phyloP scores from a whole-genome alignment of 1,284 basidiomycete species.

The Phellinidium pouzarii region DNA sequence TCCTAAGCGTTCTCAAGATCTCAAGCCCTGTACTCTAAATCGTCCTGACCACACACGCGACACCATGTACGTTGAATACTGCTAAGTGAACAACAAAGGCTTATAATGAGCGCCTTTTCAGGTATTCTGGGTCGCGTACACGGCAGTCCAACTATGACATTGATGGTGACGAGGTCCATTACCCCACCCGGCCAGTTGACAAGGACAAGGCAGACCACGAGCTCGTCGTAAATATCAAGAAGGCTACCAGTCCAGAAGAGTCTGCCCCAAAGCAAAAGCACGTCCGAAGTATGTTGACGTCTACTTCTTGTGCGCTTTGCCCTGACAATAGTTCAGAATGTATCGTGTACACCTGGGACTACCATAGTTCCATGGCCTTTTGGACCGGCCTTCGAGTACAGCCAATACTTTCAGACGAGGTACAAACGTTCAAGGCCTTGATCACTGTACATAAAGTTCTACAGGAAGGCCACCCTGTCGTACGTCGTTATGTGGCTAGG shows the following conservation, averaged over 20 bases:
- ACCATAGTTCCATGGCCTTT: constrained; percentile 93
- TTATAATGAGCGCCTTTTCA: constrained; percentile 10
- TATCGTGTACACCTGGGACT: constrained; percentile 98
- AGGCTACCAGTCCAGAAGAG: constrained; percentile 91
- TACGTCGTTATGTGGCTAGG: constrained; percentile 36
- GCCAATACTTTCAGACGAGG: constrained; percentile 90
- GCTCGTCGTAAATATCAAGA: constrained; percentile 90
- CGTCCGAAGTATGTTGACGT: constrained; percentile 73
- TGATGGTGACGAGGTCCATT: constrained; percentile 75
- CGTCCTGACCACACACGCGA: not conserved
- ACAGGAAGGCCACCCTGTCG: constrained; percentile 91
- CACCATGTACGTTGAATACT: constrained; percentile 2
- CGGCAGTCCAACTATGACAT: constrained; percentile 45
- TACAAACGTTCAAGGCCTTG: constrained; percentile 94
- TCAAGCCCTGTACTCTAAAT: not conserved
- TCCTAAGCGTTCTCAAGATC: not conserved
- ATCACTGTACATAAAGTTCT: constrained; percentile 95
- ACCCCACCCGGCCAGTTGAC: constrained; percentile 92
- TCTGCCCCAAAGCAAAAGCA: constrained; percentile 95
- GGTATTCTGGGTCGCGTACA: constrained; percentile 30
- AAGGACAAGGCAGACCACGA: constrained; percentile 94
- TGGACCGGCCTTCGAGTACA: constrained; percentile 94
- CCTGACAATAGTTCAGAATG: constrained; percentile 54
- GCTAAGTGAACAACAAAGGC: not conserved
- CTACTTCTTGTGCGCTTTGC: constrained; percentile 15